A percentile compares a stretch with the other conserved stretches of the same genome.
Evolutionary conservation across 495 filamentous ascomycete genomes (phyloP).

Genomic region (Venustampulla echinocandica): DNA sequence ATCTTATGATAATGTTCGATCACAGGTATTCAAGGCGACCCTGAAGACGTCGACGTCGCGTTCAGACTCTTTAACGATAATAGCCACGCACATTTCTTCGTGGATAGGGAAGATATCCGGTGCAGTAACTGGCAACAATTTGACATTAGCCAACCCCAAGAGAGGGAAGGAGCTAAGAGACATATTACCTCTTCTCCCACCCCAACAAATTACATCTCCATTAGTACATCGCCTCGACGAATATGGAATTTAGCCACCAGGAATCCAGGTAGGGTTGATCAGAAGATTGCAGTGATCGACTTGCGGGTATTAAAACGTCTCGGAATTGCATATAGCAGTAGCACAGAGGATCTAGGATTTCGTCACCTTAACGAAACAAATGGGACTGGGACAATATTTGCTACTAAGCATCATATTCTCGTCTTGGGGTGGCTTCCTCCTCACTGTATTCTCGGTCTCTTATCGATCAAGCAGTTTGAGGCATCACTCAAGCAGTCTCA

Average conservation of each 20-base stretch:
- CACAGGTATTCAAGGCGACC: neutral
- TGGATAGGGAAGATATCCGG: neutral
- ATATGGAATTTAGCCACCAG: neutral
- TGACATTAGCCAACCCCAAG: neutral
- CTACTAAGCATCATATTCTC: conserved; percentile 2
- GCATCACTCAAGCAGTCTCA: neutral
- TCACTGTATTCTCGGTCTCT: neutral
- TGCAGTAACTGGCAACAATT: conserved; percentile 1
- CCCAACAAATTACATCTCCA: neutral
- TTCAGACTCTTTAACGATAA: neutral
- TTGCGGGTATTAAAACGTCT: conserved; percentile 1
- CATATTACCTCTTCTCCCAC: neutral
- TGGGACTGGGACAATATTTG: neutral
- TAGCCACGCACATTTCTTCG: neutral
- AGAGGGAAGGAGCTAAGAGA: neutral
- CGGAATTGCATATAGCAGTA: conserved; percentile 3
- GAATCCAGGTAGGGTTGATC: neutral
- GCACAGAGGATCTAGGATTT: neutral
- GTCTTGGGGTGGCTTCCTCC: conserved; percentile 3
- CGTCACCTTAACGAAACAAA: conserved; percentile 1
- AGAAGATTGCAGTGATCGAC: conserved; percentile 3
- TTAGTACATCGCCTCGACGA: conserved; percentile 1
- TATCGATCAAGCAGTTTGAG: neutral
- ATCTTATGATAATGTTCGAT: neutral
- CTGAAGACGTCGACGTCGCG: neutral